Conservation (phyloP, 2,329 filamentous ascomycete species). For the Ascochyta viciae-villosae region DNA sequence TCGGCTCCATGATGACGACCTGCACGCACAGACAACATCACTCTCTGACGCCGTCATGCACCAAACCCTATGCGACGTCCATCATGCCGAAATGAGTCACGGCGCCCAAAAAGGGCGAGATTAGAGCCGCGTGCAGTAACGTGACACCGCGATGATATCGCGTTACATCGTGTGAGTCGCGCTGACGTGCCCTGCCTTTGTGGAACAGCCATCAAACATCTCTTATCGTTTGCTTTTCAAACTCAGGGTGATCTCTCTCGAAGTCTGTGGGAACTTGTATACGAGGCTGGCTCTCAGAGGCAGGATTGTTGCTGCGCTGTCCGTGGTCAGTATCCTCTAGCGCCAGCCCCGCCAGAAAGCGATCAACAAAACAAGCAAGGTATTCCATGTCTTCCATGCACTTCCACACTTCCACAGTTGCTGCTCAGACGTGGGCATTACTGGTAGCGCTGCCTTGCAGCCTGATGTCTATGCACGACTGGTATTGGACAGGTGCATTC, state of each 20-base stretch:
- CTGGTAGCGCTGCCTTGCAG: slow-evolving; percentile 17
- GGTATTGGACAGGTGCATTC: slow-evolving; percentile 11
- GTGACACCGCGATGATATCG: slow-evolving; percentile 18
- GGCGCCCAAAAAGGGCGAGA: slow-evolving; percentile 2
- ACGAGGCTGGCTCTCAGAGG: background rate
- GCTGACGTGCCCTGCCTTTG: slow-evolving; percentile 7
- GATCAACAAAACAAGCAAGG: slow-evolving; percentile 20
- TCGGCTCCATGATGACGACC: slow-evolving; percentile 6
- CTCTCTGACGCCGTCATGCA: slow-evolving; percentile 4
- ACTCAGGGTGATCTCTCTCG: no score
- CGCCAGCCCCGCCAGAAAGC: slow-evolving; percentile 17
- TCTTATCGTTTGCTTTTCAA: background rate
- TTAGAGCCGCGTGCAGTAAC: slow-evolving; percentile 9
- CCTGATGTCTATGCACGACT: slow-evolving; percentile 18
- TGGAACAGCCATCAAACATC: background rate
- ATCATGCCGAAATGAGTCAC: slow-evolving; percentile 15
- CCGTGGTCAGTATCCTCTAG: slow-evolving; percentile 7
- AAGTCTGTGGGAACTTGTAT: background rate
- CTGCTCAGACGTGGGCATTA: slow-evolving; percentile 5
- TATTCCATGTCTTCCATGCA: slow-evolving; percentile 18
- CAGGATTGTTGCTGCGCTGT: slow-evolving; percentile 10
- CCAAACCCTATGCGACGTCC: slow-evolving; percentile 10
- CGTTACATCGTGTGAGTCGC: slow-evolving; percentile 19
- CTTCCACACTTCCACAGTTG: slow-evolving; percentile 13
- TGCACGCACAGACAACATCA: background rate